Base-by-base conservation (phyloP, 768 basidiomycete genomes). In the Leccinum pellstonianum region DNA sequence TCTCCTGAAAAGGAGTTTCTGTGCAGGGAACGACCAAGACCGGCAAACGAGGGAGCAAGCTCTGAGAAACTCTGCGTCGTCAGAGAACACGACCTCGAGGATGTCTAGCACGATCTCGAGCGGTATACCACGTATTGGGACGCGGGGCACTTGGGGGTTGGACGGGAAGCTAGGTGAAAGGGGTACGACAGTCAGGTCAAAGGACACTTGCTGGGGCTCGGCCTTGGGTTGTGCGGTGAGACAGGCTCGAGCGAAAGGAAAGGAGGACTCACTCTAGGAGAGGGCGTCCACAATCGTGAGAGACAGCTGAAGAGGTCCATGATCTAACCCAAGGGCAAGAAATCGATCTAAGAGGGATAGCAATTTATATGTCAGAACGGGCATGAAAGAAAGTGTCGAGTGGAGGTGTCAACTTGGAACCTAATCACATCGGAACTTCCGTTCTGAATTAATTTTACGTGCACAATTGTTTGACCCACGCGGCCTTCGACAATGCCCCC, bases 21-120 rank as follows among this genome's bases (percentile, higher is more conserved):
- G 89, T 0, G 86, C 80, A 29, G 80, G 75, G n/a, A 73, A 64
- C 1, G 86, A 83, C 88, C 90, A 91, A 25, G 81, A 77, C 69
- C 76, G 80, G 79, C 82, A 89, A 23, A 91, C 86, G 52, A 90
- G 80, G 3, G 87, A 75, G 66, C 83, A 87, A 51, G 79, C 70
- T 54, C 69, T 72, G 52, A 90, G 77, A 19, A 88, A 75, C 12
- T 70, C 64, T 43, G 72, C 68, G 35, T 77, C 73, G 52, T 77
- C 72, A 46, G 77, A 73, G 56, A 77, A 81, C 4, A 82, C 81
- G 14, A 79, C 72, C 70, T 89, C 86, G 62, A 90, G 80, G 70
- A 91, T 83, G 64, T 79, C 68, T 58, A 87, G 73, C 46, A 85
- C 78, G 51, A 91, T 67, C 72, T 90, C 89, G 61, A 86, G 76